These are phyloP conservation scores for Cornus suecica DNA, from an alignment of 148 eudicot species.

Conservation along the genomic window DNA sequence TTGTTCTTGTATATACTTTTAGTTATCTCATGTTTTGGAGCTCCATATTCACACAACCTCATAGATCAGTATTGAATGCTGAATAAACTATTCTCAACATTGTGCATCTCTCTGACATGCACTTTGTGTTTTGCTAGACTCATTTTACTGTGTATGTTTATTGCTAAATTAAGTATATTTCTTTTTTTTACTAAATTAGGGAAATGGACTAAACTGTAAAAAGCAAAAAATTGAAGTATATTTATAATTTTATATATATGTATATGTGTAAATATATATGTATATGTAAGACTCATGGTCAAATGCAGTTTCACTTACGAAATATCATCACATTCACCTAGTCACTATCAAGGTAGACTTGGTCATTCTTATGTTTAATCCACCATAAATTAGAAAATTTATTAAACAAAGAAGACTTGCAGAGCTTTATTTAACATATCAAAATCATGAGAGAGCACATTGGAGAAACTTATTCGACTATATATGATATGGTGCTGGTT, in stretches of 20 bases:
- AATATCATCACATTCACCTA: neutral
- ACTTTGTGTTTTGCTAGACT: neutral
- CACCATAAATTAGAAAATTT: neutral
- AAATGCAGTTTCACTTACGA: too few relatives aligned
- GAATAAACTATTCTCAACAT: neutral
- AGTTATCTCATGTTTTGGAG: neutral
- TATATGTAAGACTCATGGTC: neutral
- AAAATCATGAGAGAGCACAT: neutral
- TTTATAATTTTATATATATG: too few relatives aligned
- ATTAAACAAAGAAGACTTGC: neutral
- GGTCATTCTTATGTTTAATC: neutral
- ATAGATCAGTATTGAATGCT: too few relatives aligned
- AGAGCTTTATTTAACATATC: neutral
- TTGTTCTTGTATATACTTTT: constrained; percentile 9
- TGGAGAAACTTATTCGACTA: neutral
- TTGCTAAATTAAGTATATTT: neutral
- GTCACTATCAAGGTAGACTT: neutral
- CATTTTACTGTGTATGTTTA: neutral
- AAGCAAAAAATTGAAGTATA: too few relatives aligned
- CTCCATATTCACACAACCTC: neutral
- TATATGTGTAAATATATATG: too few relatives aligned
- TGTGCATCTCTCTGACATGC: neutral
- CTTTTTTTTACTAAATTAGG: too few relatives aligned
- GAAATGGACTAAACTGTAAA: neutral
- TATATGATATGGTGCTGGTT: neutral